Conservation (phyloP, 2,329 filamentous ascomycete species). For the Fusarium burgessii region DNA sequence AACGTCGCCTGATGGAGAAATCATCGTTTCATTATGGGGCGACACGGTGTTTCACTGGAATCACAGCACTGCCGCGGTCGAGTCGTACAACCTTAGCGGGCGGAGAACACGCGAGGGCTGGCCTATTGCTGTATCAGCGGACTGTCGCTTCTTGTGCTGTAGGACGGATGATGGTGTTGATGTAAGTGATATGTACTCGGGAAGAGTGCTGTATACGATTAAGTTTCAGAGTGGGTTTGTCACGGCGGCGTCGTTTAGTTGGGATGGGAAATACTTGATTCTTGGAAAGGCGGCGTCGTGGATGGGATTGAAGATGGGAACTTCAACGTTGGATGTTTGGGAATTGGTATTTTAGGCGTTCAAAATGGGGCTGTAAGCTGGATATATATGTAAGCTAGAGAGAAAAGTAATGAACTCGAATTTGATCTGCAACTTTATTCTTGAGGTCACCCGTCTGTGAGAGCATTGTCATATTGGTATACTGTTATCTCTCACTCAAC, state of each 20-base stretch:
- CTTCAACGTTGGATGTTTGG: conserved; percentile 48
- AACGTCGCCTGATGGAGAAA: conserved; percentile 46
- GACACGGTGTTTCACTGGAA: conserved; percentile 52
- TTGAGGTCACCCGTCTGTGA: fast-evolving
- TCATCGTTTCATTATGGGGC: conserved; percentile 52
- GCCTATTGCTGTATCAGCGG: conserved; percentile 52
- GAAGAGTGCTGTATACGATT: conserved; percentile 50
- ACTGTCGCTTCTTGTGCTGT: conserved; percentile 52
- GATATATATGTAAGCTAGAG: background rate
- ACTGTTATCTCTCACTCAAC: conserved; percentile 46
- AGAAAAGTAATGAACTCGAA: background rate
- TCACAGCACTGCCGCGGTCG: conserved; percentile 45
- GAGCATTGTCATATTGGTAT: background rate
- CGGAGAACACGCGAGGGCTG: conserved; percentile 51
- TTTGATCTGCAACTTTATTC: background rate
- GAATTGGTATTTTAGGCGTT: conserved; percentile 44
- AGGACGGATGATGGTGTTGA: conserved; percentile 53
- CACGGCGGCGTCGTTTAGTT: conserved; percentile 51
- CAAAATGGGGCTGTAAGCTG: conserved; percentile 9
- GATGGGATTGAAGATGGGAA: conserved; percentile 40
- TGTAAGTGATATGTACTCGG: conserved; percentile 51
- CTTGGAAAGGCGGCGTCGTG: conserved; percentile 47
- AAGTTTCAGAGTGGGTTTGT: conserved; percentile 47
- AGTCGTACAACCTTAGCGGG: conserved; percentile 49
- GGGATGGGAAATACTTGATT: conserved; percentile 47